Conservation (phyloP, 441 rosid genomes). For the Manihot esculenta region DNA sequence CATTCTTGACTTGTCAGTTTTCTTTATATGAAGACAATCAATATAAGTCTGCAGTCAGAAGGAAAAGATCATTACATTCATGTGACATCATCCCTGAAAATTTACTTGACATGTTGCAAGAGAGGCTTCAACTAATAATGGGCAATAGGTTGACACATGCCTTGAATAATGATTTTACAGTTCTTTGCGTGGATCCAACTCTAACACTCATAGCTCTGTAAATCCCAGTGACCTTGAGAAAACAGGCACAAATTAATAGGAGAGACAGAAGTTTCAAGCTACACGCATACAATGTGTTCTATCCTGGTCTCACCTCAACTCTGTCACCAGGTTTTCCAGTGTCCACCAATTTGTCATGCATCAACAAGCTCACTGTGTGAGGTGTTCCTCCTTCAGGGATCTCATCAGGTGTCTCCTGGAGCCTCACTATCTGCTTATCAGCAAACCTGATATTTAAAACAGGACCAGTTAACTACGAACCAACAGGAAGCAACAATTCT, state of each 20-base stretch:
- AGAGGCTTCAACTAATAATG: constrained; percentile 3
- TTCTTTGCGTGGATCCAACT: constrained; percentile 81
- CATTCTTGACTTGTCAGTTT: constrained; percentile 81
- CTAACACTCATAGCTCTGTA: constrained; percentile 95
- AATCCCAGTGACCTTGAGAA: constrained; percentile 77
- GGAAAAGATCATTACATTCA: constrained; percentile 15
- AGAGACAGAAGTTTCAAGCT: background rate
- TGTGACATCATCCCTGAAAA: constrained; percentile 7
- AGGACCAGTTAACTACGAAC: background rate
- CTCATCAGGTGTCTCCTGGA: constrained; percentile 97
- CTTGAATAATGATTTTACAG: constrained; percentile 95
- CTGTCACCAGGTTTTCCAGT: constrained; percentile 95
- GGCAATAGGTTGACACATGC: constrained; percentile 31
- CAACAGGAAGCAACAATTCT: constrained; percentile 11
- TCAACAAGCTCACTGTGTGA: constrained; percentile 91
- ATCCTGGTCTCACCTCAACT: constrained; percentile 61
- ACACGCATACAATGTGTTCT: background rate
- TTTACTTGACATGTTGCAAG: background rate
- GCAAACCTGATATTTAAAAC: constrained; percentile 58
- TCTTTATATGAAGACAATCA: constrained; percentile 90
- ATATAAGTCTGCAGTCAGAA: constrained; percentile 69
- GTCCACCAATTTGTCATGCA: constrained; percentile 96
- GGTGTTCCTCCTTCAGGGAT: constrained; percentile 98
- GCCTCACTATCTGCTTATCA: constrained; percentile 98
- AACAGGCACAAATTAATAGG: constrained; percentile 17